Evolutionary conservation across 208 protist genomes (phyloP), one percentile per base, ranked within the genome.

Genomic region (Wallacemonas sp.): DNA sequence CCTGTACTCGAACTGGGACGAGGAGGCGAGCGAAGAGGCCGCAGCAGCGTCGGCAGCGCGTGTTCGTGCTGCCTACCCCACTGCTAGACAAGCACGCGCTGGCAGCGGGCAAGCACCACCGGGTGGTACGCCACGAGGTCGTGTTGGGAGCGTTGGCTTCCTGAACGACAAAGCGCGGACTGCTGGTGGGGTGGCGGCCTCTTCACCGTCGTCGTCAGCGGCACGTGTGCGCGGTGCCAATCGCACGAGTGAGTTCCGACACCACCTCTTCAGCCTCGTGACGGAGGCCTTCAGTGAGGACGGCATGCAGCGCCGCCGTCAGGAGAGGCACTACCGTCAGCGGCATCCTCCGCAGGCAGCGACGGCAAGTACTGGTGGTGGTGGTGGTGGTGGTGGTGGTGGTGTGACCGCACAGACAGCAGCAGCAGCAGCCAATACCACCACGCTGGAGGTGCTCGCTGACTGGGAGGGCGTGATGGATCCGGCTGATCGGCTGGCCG

Each of bases 1-100:
- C 66, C 58, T 83, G 23, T 64, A 85, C 60, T 54, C 72, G 2
- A 75, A 85, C 52, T 73, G 41, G 41, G 52, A 58, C 21, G 52
- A 58, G 21, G 52, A 16, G n/a, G 11, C 47, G 19, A 55, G 47
- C 47, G 26, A 26, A 33, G 47, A 5, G 24, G 47, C 47, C 14
- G 26, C 6, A 26, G 26, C 47, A 24, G 19, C 47, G 24, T n/a
- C n/a, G n/a, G n/a, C n/a, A n/a, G n/a, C n/a, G n/a, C n/a, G n/a
- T n/a, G n/a, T n/a, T n/a, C n/a, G n/a, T n/a, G n/a, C n/a, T n/a
- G n/a, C n/a, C n/a, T n/a, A n/a, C n/a, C n/a, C n/a, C n/a, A n/a
- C n/a, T n/a, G n/a, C n/a, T n/a, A n/a, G n/a, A n/a, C n/a, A n/a
- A n/a, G n/a, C n/a, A n/a, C n/a, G n/a, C n/a, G n/a, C n/a, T n/a